A percentile compares a stretch with the other conserved stretches of the same genome.
Evolutionary conservation across 495 filamentous ascomycete species (phyloP).

Genomic region (Penicillium antarcticum): DNA sequence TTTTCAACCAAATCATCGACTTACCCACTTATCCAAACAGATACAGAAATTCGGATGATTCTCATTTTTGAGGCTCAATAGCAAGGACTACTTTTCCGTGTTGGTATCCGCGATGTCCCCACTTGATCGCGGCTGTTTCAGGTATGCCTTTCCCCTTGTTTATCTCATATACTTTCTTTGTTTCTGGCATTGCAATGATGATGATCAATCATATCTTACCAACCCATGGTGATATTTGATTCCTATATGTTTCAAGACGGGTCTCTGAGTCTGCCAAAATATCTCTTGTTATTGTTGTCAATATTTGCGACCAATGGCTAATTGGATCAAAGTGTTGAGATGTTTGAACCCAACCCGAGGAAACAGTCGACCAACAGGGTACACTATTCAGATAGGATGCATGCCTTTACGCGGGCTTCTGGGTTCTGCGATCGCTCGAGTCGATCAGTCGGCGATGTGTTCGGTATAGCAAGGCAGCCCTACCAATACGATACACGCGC

Average conservation of each 20-base stretch:
- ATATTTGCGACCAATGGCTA: not conserved
- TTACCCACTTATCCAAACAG: too few species aligned
- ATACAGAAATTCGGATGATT: too few species aligned
- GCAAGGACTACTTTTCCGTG: not conserved
- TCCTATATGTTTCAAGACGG: slow-evolving; percentile 25
- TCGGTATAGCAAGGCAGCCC: too few species aligned
- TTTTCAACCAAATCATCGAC: too few species aligned
- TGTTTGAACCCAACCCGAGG: not conserved
- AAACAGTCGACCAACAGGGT: not conserved
- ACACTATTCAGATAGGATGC: too few species aligned
- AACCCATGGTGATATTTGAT: slow-evolving; percentile 17
- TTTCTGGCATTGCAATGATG: slow-evolving; percentile 11
- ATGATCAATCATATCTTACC: slow-evolving; percentile 10
- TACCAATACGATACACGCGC: too few species aligned
- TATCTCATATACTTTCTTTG: not conserved
- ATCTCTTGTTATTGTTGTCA: not conserved
- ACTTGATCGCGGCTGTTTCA: slow-evolving; percentile 10
- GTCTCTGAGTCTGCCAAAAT: slow-evolving; percentile 17
- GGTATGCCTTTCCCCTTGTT: slow-evolving; percentile 6
- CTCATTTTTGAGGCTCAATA: too few species aligned
- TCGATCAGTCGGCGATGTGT: too few species aligned
- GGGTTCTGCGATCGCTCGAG: too few species aligned
- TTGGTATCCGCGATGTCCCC: not conserved
- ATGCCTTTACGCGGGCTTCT: too few species aligned
- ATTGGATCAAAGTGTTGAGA: not conserved